Conservation (phyloP, 352 stramenopile species). For the Phytophthora sp. region DNA sequence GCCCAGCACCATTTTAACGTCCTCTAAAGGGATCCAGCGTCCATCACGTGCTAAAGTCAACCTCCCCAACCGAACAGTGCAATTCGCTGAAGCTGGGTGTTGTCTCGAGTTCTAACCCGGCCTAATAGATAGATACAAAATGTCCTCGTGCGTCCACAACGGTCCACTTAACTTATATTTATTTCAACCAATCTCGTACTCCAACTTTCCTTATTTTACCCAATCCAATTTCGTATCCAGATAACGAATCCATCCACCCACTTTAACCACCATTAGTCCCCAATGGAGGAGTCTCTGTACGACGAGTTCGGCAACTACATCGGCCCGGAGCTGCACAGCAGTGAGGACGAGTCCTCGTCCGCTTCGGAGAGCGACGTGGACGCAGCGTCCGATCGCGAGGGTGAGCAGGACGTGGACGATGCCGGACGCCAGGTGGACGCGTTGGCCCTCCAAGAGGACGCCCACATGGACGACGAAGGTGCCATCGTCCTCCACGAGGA, state of each 20-base stretch:
- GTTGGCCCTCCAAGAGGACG: conserved; percentile 64
- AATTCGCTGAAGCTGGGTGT: conserved; percentile 39
- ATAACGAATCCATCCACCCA: conserved; percentile 23
- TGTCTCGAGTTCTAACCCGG: conserved; percentile 47
- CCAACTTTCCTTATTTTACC: conserved; percentile 4
- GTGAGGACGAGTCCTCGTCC: conserved; percentile 68
- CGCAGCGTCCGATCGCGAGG: conserved; percentile 50
- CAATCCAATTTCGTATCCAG: conserved; percentile 7
- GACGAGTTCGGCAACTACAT: conserved; percentile 99
- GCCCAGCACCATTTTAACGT: conserved; percentile 2
- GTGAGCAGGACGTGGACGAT: conserved; percentile 38
- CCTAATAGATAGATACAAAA: conserved; percentile 1
- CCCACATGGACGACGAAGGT: conserved; percentile 79
- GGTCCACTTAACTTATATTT: not conserved
- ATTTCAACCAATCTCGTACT: conserved; percentile 25
- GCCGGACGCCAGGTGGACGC: conserved; percentile 46
- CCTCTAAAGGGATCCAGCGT: not conserved
- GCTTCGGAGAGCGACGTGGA: conserved; percentile 62
- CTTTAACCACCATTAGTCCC: not conserved
- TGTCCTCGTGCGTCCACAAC: not conserved
- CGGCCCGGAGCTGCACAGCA: conserved; percentile 94
- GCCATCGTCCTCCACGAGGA: conserved; percentile 99
- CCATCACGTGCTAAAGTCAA: conserved; percentile 7
- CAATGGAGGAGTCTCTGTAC: conserved; percentile 97
- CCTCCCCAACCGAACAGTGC: conserved; percentile 16